These are phyloP conservation scores for Buxus sempervirens DNA, from an alignment of 164 flowering plant genomes.

Conservation along the genomic window DNA sequence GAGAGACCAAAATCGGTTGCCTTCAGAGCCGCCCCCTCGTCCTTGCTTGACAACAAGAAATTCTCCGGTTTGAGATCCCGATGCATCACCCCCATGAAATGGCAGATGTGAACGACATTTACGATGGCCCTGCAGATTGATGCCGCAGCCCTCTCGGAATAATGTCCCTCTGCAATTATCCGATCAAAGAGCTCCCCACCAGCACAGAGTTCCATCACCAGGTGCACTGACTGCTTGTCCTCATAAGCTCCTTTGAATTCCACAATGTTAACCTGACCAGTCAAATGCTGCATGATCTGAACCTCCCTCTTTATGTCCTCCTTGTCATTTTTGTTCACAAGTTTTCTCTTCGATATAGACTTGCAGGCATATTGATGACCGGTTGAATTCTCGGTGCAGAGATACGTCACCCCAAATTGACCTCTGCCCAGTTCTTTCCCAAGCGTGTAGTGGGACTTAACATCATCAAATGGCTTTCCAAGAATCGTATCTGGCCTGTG, in stretches of 20 bases:
- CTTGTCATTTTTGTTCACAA: conserved; percentile 46
- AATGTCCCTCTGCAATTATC: conserved; percentile 68
- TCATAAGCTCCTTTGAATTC: conserved; percentile 76
- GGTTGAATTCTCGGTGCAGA: conserved; percentile 62
- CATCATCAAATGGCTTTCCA: conserved; percentile 59
- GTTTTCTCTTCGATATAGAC: conserved; percentile 67
- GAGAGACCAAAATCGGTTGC: conserved; percentile 82
- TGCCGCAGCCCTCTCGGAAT: conserved; percentile 69
- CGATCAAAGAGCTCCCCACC: conserved; percentile 81
- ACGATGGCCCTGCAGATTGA: conserved; percentile 48
- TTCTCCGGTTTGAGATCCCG: conserved; percentile 78
- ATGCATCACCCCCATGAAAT: conserved; percentile 85
- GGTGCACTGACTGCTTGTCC: conserved; percentile 62
- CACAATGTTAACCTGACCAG: conserved; percentile 70
- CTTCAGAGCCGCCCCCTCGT: conserved; percentile 49
- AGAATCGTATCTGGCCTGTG: conserved; percentile 34
- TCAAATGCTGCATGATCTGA: conserved; percentile 71
- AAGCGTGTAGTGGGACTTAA: conserved; percentile 39
- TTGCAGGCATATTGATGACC: conserved; percentile 66
- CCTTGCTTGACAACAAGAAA: conserved; percentile 63
- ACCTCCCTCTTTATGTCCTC: conserved; percentile 71
- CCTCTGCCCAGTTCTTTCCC: conserved; percentile 79
- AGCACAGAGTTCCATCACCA: conserved; percentile 78
- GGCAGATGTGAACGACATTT: conserved; percentile 74
- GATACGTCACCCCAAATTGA: conserved; percentile 68